A percentile compares a stretch with the other conserved stretches of the same genome.
Conservation (phyloP, 148 eudicot genomes). For the Simmondsia chinensis region DNA sequence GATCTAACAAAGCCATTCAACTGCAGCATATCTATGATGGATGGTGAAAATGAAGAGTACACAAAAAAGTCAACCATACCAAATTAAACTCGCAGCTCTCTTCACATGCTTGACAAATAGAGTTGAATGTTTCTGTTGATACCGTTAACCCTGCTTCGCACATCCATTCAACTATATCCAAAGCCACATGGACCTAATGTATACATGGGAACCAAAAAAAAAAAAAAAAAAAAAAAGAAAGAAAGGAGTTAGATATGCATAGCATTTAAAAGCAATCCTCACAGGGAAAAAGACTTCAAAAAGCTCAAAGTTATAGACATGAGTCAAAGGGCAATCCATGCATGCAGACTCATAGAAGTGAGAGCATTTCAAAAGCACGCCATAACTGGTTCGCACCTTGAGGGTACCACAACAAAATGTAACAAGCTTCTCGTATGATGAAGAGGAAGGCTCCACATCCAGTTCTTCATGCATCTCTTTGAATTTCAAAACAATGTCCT, state of each 20-base stretch:
- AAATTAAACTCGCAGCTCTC: conserved; percentile 57
- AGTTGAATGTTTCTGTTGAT: conserved; percentile 40
- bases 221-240: too few species aligned
- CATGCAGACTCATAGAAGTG: too few species aligned
- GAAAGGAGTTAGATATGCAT: conserved; percentile 3
- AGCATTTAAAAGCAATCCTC: neutral
- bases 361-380: neutral
- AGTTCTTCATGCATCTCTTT: conserved; percentile 48
- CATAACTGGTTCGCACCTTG: conserved; percentile 36
- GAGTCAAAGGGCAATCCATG: too few species aligned
- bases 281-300: neutral
- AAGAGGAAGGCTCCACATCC: conserved; percentile 51
- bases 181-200: conserved; percentile 59
- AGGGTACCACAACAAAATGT: conserved; percentile 37
- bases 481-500: conserved; percentile 40
- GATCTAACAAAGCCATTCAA: too few species aligned
- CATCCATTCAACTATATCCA: conserved; percentile 64
- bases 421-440: conserved; percentile 66
- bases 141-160: conserved; percentile 43
- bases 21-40: too few species aligned
- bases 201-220: too few species aligned
- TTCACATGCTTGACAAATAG: conserved; percentile 57
- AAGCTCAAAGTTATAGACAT: neutral
- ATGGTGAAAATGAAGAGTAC: neutral
- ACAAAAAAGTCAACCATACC: conserved; percentile 31